Percentiles rank a stretch among this genome's conserved stretches.
Evolutionary conservation across 495 filamentous ascomycete species (phyloP).

Genomic region (Extremus antarcticus): DNA sequence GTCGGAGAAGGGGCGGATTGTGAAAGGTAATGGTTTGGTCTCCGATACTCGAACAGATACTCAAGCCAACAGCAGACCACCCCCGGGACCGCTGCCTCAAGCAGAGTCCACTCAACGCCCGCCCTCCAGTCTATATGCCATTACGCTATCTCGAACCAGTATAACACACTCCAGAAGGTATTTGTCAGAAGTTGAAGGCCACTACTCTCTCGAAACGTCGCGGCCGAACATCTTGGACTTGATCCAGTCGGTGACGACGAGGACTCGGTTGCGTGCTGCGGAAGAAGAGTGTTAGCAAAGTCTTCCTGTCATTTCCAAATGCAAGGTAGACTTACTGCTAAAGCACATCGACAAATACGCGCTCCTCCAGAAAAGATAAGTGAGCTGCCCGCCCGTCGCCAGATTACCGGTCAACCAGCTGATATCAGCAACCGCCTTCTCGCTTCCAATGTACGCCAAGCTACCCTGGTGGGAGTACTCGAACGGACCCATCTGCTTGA

Average conservation of each 20-base stretch:
- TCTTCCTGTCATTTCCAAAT: background rate
- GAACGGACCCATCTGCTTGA: constrained; percentile 92
- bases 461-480: constrained; percentile 96
- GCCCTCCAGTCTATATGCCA: no score
- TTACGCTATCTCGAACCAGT: no score
- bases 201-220: constrained; percentile 81
- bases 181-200: constrained; percentile 20
- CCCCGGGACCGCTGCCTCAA: no score
- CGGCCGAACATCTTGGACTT: constrained; percentile 93
- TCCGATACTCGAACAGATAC: no score
- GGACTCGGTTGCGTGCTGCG: constrained; percentile 74
- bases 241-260: constrained; percentile 88
- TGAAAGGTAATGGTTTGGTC: no score
- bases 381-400: constrained; percentile 56
- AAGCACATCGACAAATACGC: constrained; percentile 99
- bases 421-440: constrained; percentile 95
- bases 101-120: no score
- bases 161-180: no score
- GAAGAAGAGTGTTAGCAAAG: background rate
- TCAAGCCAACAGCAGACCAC: no score
- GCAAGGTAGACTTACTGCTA: constrained; percentile 57
- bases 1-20: no score
- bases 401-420: constrained; percentile 96
- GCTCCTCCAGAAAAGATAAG: constrained; percentile 83
- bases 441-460: constrained; percentile 94